Evolutionary conservation across 352 stramenopile genomes (phyloP).

Genomic region (Globisporangium paddicum): DNA sequence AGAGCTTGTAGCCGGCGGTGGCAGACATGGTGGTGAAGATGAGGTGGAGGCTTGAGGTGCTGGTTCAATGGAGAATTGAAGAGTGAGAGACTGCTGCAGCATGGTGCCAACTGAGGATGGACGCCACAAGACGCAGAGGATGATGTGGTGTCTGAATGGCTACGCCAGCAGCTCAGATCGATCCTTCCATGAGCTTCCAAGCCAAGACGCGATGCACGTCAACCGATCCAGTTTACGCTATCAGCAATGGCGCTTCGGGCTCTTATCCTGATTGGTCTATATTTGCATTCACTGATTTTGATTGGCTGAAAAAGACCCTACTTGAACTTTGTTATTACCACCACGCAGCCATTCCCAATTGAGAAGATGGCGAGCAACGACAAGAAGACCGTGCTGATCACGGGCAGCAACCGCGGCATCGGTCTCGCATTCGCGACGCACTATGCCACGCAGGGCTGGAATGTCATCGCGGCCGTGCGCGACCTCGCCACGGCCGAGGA

Average conservation of each 20-base stretch:
- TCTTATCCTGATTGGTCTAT: not conserved
- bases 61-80: not conserved
- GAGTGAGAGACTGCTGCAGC: not conserved
- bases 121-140: not conserved
- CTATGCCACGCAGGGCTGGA: slow-evolving; percentile 39
- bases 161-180: not conserved
- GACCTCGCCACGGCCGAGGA: not conserved
- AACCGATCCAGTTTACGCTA: not conserved
- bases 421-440: slow-evolving; percentile 38
- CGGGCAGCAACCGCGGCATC: slow-evolving; percentile 34
- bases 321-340: not conserved
- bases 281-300: not conserved
- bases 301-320: not conserved
- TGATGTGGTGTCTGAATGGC: not conserved
- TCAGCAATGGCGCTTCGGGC: not conserved
- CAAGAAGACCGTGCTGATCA: slow-evolving; percentile 44
- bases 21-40: not conserved
- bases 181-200: not conserved
- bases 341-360: not conserved
- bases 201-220: not conserved
- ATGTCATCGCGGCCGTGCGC: slow-evolving; percentile 32
- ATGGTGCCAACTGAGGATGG: not conserved
- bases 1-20: not conserved
- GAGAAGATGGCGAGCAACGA: not conserved
- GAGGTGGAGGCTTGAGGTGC: not conserved